A percentile compares a stretch with the other conserved stretches of the same genome.
These are phyloP conservation scores for Emergomyces africanus DNA, from an alignment of 2,329 filamentous ascomycete species.

Conservation along the genomic window DNA sequence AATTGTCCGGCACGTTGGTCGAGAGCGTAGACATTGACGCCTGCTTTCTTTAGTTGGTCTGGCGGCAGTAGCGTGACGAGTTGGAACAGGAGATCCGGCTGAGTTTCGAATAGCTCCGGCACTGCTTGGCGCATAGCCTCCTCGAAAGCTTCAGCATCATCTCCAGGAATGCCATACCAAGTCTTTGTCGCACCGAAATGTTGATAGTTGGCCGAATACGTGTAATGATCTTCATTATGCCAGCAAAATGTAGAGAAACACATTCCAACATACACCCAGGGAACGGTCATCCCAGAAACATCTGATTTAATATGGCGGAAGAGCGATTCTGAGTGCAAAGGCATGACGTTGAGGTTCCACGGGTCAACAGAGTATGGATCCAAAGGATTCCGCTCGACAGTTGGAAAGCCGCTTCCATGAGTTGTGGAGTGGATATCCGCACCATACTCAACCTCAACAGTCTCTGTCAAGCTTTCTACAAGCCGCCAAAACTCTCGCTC, in stretches of 20 bases:
- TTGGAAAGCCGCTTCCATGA: constrained; percentile 93
- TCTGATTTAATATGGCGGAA: constrained; percentile 98
- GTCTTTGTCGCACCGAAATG: constrained; percentile 98
- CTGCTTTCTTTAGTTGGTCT: constrained; percentile 82
- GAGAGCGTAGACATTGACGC: constrained; percentile 85
- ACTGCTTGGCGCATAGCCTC: constrained; percentile 90
- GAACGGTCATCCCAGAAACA: constrained; percentile 97
- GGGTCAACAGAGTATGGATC: constrained; percentile 79
- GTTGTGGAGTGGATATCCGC: constrained; percentile 98
- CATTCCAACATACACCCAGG: constrained; percentile 99
- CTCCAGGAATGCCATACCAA: constrained; percentile 95
- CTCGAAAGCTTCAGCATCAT: constrained; percentile 90
- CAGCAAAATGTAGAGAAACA: constrained; percentile 99
- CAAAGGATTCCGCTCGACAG: constrained; percentile 76
- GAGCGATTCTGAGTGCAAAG: constrained; percentile 77
- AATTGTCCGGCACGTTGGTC: constrained; percentile 94
- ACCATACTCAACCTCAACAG: constrained; percentile 94
- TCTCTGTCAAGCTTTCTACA: constrained; percentile 86
- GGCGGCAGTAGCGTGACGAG: constrained; percentile 92
- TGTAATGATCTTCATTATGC: constrained; percentile 98
- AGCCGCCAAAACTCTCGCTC: constrained; percentile 95
- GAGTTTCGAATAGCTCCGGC: constrained; percentile 90
- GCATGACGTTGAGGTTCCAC: constrained; percentile 92
- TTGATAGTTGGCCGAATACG: constrained; percentile 96
- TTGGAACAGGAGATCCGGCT: constrained; percentile 92